phyloP scores from a whole-genome alignment of 2,329 filamentous ascomycete genomes.

The Coniosporium tulheliwenetii region DNA sequence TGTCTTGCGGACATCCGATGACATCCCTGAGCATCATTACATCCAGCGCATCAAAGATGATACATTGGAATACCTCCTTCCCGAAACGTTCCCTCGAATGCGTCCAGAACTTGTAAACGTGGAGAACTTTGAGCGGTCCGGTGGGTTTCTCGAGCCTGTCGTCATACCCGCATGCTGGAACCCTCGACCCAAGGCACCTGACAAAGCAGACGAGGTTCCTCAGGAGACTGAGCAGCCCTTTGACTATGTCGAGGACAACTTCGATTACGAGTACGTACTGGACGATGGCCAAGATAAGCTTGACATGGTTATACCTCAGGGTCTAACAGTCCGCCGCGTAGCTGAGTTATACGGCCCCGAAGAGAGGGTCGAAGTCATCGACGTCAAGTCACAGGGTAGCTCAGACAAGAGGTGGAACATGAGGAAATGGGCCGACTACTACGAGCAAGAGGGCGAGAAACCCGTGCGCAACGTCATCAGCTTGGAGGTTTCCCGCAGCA shows the following conservation, averaged over 20 bases:
- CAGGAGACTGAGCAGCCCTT: constrained; percentile 6
- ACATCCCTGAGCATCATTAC: constrained; percentile 51
- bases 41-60: constrained; percentile 52
- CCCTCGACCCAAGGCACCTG: constrained; percentile 27
- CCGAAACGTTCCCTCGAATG: constrained; percentile 48
- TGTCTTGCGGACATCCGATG: constrained; percentile 47
- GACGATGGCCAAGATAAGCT: constrained; percentile 49
- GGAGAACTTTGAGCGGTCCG: constrained; percentile 46
- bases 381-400: constrained; percentile 53
- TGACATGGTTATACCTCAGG: constrained; percentile 52
- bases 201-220: constrained; percentile 10
- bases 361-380: constrained; percentile 49
- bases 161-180: constrained; percentile 49
- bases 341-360: constrained; percentile 48
- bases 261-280: constrained; percentile 31
- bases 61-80: constrained; percentile 38
- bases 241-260: constrained; percentile 17
- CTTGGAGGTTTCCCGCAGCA: constrained; percentile 49
- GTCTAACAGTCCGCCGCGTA: constrained; percentile 46
- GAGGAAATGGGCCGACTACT: constrained; percentile 50
- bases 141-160: constrained; percentile 50
- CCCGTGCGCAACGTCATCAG: constrained; percentile 54
- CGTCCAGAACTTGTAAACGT: constrained; percentile 46
- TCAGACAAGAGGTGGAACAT: constrained; percentile 50
- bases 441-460: constrained; percentile 47